Conservation (phyloP, 805 yeast genomes). For the Lipomyces yamanashiensis region DNA sequence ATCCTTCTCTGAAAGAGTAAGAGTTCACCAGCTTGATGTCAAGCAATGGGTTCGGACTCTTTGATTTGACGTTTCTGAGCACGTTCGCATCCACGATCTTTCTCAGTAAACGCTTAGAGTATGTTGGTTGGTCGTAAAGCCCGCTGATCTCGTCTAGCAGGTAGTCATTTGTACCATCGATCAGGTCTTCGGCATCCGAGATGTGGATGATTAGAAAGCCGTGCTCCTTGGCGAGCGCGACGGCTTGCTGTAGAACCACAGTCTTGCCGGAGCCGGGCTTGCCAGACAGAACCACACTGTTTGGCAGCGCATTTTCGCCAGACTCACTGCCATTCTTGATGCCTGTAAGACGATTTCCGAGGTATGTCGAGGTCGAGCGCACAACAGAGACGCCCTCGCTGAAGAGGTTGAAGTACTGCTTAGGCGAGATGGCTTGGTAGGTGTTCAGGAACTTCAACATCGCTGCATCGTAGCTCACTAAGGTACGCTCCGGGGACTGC, state of each 20-base stretch:
- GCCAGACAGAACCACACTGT: conserved; percentile 21
- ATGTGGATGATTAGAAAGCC: conserved; percentile 24
- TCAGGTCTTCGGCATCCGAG: conserved; percentile 25
- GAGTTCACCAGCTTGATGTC: not conserved
- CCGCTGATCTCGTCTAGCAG: conserved; percentile 1
- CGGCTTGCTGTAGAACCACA: conserved; percentile 25
- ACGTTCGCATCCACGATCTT: conserved; percentile 1
- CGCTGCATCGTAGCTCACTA: conserved; percentile 1
- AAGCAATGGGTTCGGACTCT: not conserved
- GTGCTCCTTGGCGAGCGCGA: conserved; percentile 18
- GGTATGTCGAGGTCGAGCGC: conserved; percentile 8
- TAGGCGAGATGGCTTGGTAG: conserved; percentile 7
- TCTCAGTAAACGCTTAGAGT: conserved; percentile 17
- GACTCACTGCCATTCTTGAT: not conserved
- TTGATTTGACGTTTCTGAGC: not conserved
- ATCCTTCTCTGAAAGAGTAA: conserved; percentile 6
- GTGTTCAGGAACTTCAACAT: conserved; percentile 6
- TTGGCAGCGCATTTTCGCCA: not conserved
- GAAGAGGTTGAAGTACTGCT: conserved; percentile 24
- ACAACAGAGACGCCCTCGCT: conserved; percentile 23
- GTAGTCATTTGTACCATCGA: conserved; percentile 26
- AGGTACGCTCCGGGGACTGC: conserved; percentile 3
- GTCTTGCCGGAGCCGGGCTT: conserved; percentile 31
- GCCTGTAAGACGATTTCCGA: not conserved
- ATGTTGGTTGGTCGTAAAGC: conserved; percentile 32